Base-by-base conservation (phyloP, 2,329 filamentous ascomycete species). In the Nannizziopsis barbatae region DNA sequence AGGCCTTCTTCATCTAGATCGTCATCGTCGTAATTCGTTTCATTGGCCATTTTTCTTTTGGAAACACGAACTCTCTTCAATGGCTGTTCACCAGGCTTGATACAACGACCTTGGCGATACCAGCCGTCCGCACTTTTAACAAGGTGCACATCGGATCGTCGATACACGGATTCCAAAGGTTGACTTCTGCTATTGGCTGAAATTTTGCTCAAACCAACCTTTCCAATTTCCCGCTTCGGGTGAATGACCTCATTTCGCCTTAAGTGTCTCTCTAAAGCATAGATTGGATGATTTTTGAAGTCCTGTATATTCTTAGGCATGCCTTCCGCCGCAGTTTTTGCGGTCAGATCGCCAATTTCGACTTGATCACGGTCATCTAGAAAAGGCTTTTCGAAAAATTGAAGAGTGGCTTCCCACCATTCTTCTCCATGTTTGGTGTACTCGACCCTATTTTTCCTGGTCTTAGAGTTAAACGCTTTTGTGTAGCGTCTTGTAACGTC, bases 381-480 rank as follows among this genome's bases (percentile, higher is more conserved):
- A 42, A 73, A 71, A 1, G 65, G 62, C 35, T 66, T 67, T 51
- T 67, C 63, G 42, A 69, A 72, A 45, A 56, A 57, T 27, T 49
- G 52, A 58, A 70, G 72, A 39, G 62, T 72, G 50, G 63, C 67
- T 27, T 65, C 64, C 71, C 74, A 78, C 80, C 80, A 84, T 46
- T 58, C 57, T 15, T 70, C 65, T 1, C 80, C 80, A 37, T 70
- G 65, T 40, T 72, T 69, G 1, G 75, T 80, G 31, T 66, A 70
- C 55, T 96, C 92, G 1, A 98, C 75, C n/a, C 92, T 80, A 50
- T 77, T 66, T 54, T 81, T 87, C 17, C 86, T 77, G 1, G 89
- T 95, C 66, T 96, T 96, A 17, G 89, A 85, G 57, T 88, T 92
- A 66, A 84, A 96, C 0, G 83, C 83, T 64, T 92, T 93, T 1